These are phyloP conservation scores for Albifimbria verrucaria DNA, from an alignment of 2,329 filamentous ascomycete genomes.

Conservation along the genomic window DNA sequence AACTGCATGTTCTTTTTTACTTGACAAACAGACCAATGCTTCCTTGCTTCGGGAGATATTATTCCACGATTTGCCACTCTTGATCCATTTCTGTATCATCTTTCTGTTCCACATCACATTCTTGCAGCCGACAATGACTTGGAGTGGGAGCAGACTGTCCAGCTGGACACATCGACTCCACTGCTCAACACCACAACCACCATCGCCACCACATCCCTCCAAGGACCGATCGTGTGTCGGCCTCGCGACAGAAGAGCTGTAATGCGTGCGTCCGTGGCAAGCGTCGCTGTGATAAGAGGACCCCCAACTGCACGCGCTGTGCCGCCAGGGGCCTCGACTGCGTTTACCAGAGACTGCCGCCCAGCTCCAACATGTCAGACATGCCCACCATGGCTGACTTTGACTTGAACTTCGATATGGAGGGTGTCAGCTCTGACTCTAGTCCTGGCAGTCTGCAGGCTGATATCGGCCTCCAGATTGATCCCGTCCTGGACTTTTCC, in stretches of 20 bases:
- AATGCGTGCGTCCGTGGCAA: slow-evolving; percentile 46
- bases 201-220: neutral
- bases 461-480: slow-evolving; percentile 18
- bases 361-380: slow-evolving; percentile 15
- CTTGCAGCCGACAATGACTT: neutral
- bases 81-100: no score
- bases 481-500: slow-evolving; percentile 29
- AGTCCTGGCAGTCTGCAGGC: slow-evolving; percentile 27
- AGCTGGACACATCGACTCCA: neutral
- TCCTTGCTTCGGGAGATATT: no score
- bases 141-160: neutral
- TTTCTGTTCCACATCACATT: neutral
- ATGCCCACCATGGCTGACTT: slow-evolving; percentile 26
- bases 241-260: slow-evolving; percentile 50
- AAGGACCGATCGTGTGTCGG: slow-evolving; percentile 27
- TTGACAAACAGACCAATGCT: no score
- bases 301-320: slow-evolving; percentile 40
- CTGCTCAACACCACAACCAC: neutral
- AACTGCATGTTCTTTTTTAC: no score
- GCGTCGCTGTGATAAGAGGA: slow-evolving; percentile 43
- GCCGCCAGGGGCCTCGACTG: slow-evolving; percentile 38
- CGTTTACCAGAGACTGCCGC: slow-evolving; percentile 36
- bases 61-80: no score
- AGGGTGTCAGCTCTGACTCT: slow-evolving; percentile 25
- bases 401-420: slow-evolving; percentile 34